Evolutionary conservation across 2,329 filamentous ascomycete species (phyloP).

Genomic region (Aspergillus ibericus): DNA sequence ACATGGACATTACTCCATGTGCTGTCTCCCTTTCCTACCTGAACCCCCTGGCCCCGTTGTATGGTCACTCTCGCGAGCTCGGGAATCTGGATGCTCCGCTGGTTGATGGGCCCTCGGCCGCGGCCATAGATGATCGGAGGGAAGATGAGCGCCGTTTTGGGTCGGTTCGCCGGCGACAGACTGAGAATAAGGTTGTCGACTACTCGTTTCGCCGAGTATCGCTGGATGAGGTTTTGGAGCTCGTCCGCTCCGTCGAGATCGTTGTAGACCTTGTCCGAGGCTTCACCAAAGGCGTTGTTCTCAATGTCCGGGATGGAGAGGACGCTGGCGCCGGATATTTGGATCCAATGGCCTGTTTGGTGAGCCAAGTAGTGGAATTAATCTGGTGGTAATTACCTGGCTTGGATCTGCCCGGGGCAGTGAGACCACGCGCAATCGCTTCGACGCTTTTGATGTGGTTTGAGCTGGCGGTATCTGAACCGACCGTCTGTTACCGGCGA

Average conservation of each 20-base stretch:
- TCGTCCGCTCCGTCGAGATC: slow-evolving; percentile 37
- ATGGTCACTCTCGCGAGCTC: slow-evolving; percentile 45
- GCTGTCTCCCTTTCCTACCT: slow-evolving; percentile 56
- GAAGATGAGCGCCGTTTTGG: slow-evolving; percentile 61
- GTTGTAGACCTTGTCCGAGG: slow-evolving; percentile 33
- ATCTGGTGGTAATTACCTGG: slow-evolving; percentile 12
- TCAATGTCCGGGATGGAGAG: slow-evolving; percentile 38
- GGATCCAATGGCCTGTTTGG: slow-evolving; percentile 34
- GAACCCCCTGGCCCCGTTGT: slow-evolving; percentile 49
- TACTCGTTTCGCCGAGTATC: slow-evolving; percentile 57
- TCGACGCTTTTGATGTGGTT: slow-evolving; percentile 38
- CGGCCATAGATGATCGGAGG: slow-evolving; percentile 62
- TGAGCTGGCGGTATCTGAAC: slow-evolving; percentile 28
- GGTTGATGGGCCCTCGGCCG: slow-evolving; percentile 52
- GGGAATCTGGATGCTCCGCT: slow-evolving; percentile 53
- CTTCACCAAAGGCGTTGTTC: slow-evolving; percentile 31
- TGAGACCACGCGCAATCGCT: slow-evolving; percentile 38
- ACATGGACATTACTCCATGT: slow-evolving; percentile 62
- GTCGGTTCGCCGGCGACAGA: slow-evolving; percentile 38
- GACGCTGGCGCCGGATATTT: slow-evolving; percentile 42
- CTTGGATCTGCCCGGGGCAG: slow-evolving; percentile 40
- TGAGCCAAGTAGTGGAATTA: background rate
- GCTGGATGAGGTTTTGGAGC: slow-evolving; percentile 29
- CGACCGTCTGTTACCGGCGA: too few relatives aligned
- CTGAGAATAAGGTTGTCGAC: slow-evolving; percentile 66